Percentiles rank a stretch among this genome's conserved stretches.
These are phyloP conservation scores for Scleroderma citrinum DNA, from an alignment of 768 basidiomycete species.

Conservation along the genomic window DNA sequence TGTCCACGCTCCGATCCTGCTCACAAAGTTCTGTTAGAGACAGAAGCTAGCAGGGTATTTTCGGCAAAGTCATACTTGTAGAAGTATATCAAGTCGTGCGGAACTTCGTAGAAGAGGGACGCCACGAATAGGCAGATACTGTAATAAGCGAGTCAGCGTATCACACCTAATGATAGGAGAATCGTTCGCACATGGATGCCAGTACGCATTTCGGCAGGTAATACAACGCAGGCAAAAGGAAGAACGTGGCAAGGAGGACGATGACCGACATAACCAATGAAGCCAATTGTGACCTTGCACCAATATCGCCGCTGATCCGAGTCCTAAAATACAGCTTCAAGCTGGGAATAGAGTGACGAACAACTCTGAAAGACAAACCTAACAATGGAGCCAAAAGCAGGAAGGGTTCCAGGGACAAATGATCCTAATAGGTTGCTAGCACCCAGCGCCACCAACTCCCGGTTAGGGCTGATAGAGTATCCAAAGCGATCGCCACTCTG, in stretches of 20 bases:
- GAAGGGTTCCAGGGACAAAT: constrained; percentile 83
- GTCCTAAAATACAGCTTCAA: constrained; percentile 37
- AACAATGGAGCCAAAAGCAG: constrained; percentile 91
- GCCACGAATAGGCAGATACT: constrained; percentile 86
- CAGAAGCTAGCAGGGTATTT: neutral
- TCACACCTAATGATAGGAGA: constrained; percentile 1
- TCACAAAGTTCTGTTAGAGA: neutral
- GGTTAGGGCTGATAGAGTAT: constrained; percentile 87
- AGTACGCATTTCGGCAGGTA: constrained; percentile 88
- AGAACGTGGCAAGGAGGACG: constrained; percentile 82
- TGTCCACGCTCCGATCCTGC: constrained; percentile 83
- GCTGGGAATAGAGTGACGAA: neutral
- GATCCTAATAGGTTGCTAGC: constrained; percentile 74
- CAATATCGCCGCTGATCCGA: constrained; percentile 86
- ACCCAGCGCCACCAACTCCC: constrained; percentile 89
- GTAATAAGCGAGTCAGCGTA: constrained; percentile 6
- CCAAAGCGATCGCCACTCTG: constrained; percentile 83
- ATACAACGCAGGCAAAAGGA: constrained; percentile 80
- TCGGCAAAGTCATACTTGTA: constrained; percentile 52
- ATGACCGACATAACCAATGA: constrained; percentile 69
- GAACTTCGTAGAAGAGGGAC: constrained; percentile 76
- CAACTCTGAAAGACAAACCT: constrained; percentile 41
- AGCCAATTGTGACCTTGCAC: constrained; percentile 86
- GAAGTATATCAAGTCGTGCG: constrained; percentile 81
- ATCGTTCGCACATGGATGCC: constrained; percentile 66